Evolutionary conservation across 441 rosid genomes (phyloP).

Genomic region (Hypseocharis bilobata): DNA sequence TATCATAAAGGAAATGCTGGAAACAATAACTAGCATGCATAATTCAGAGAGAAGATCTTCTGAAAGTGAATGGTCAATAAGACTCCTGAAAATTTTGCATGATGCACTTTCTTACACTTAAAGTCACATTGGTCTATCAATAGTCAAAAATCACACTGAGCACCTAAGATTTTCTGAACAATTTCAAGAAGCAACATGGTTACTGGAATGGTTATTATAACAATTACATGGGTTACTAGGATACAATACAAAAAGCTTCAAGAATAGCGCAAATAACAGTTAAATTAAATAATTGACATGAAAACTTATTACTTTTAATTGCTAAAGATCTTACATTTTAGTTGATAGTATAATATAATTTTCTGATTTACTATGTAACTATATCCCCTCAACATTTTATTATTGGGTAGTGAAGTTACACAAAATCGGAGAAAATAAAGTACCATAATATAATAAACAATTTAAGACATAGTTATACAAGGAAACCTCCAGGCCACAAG

Average conservation of each 20-base stretch:
- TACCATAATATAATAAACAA: too few relatives aligned
- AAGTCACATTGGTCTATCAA: not conserved
- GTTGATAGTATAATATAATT: not conserved
- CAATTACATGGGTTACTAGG: not conserved
- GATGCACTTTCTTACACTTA: not conserved
- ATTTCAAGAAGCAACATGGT: not conserved
- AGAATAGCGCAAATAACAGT: not conserved
- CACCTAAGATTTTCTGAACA: not conserved
- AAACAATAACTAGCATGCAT: not conserved
- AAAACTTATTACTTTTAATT: not conserved
- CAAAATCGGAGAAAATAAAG: too few relatives aligned
- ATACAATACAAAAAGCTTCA: not conserved
- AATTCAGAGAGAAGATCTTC: not conserved
- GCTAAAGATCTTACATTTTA: not conserved
- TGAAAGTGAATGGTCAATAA: not conserved
- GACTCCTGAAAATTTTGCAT: not conserved
- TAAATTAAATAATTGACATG: not conserved
- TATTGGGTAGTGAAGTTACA: too few relatives aligned
- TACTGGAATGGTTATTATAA: not conserved
- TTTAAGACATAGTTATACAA: too few relatives aligned
- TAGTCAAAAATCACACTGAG: not conserved
- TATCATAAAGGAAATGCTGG: constrained; percentile 15
- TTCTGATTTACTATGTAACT: not conserved
- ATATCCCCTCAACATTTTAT: not conserved
- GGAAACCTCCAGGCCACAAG: too few relatives aligned